These are phyloP conservation scores for Coemansia sp. DNA, from an alignment of 192 early-diverging fungal genomes.

Conservation along the genomic window DNA sequence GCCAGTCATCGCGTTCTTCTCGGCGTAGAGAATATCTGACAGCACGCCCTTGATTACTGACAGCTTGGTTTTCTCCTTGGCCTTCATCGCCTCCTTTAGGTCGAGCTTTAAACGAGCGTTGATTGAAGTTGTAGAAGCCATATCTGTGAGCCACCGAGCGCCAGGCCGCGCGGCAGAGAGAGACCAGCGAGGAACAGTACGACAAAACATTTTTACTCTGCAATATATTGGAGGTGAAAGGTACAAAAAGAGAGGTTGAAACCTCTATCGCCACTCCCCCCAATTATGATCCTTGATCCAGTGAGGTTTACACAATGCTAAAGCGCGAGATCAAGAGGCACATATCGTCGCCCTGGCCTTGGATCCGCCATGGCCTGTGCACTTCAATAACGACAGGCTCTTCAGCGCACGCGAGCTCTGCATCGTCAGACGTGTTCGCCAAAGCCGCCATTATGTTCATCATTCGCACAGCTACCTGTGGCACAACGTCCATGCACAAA, in stretches of 20 bases:
- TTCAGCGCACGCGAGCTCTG: background rate
- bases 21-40: conserved; percentile 75
- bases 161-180: background rate
- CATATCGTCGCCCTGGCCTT: conserved; percentile 17
- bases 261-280: background rate
- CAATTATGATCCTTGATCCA: background rate
- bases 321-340: conserved; percentile 42
- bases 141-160: background rate
- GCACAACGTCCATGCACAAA: conserved; percentile 28
- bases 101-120: conserved; percentile 66
- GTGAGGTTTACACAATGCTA: conserved; percentile 5
- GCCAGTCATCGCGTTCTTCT: conserved; percentile 60
- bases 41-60: conserved; percentile 74
- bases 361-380: conserved; percentile 35
- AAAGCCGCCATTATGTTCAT: conserved; percentile 7
- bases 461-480: conserved; percentile 24
- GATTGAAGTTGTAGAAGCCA: conserved; percentile 6
- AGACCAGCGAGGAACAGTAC: background rate
- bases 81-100: conserved; percentile 78
- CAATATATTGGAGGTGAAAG: background rate
- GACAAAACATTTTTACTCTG: conserved; percentile 10
- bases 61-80: conserved; percentile 64
- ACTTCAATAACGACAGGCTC: conserved; percentile 16
- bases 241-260: background rate
- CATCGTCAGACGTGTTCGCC: background rate